A percentile compares a stretch with the other conserved stretches of the same genome.
phyloP scores from a whole-genome alignment of 306 rosid genomes.

The Oemleria cerasiformis region DNA sequence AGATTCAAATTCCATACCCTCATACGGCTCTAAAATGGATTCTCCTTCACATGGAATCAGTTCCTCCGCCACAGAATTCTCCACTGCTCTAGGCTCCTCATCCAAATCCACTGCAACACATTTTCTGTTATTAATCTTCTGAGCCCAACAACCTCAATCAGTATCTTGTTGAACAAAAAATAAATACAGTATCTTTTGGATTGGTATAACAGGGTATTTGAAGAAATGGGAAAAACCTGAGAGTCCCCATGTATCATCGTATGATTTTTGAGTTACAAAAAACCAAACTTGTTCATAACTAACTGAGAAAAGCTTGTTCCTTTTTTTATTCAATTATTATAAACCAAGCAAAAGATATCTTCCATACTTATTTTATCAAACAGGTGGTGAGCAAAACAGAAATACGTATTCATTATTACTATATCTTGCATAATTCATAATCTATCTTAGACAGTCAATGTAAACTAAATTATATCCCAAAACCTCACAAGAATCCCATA shows the following conservation, averaged over 20 bases:
- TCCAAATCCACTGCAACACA: constrained; percentile 64
- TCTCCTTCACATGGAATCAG: constrained; percentile 41
- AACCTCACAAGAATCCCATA: background rate
- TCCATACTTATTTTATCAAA: constrained; percentile 8
- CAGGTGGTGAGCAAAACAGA: constrained; percentile 13
- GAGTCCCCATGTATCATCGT: background rate
- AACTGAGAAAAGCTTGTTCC: background rate
- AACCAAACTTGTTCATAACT: background rate
- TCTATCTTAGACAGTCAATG: background rate
- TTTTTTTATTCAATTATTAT: background rate
- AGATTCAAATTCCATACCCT: constrained; percentile 87
- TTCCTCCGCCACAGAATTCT: constrained; percentile 42
- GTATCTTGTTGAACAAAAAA: constrained; percentile 6
- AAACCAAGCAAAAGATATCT: background rate
- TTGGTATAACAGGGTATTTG: background rate
- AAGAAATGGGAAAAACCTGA: background rate
- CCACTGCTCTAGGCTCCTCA: constrained; percentile 44
- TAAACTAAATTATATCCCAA: background rate
- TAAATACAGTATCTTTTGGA: background rate
- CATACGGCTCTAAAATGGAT: constrained; percentile 62
- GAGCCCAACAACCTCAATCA: constrained; percentile 3
- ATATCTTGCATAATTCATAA: background rate
- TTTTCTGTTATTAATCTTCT: constrained; percentile 20
- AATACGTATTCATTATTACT: background rate
- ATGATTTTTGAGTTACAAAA: background rate